phyloP scores from a whole-genome alignment of 2,329 filamentous ascomycete species.

The Penicillium sclerotigenum region DNA sequence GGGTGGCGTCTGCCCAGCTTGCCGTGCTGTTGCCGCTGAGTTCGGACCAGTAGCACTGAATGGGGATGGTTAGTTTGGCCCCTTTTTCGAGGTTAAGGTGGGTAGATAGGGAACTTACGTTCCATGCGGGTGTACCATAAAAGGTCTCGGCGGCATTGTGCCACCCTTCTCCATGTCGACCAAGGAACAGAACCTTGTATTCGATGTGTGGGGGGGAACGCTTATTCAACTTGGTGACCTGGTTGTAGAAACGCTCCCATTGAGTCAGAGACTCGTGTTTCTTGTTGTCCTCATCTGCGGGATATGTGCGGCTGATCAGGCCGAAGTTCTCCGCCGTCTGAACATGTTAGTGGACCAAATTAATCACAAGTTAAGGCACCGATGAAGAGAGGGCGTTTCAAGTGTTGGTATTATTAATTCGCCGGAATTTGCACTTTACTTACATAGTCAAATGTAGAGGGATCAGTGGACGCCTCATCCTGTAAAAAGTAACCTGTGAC shows the following conservation, averaged over 20 bases:
- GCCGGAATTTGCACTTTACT: background rate
- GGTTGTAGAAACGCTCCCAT: conserved; percentile 55
- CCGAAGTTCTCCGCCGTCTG: conserved; percentile 47
- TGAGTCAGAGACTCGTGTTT: conserved; percentile 43
- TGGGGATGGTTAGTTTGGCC: background rate
- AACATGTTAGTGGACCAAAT: background rate
- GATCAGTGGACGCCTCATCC: conserved; percentile 46
- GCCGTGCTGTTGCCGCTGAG: conserved; percentile 54
- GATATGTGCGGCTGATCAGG: conserved; percentile 48
- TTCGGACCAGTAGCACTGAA: conserved; percentile 56
- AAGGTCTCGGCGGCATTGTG: conserved; percentile 59
- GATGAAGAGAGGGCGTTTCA: background rate
- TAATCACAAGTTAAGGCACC: background rate
- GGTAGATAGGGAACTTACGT: conserved; percentile 45
- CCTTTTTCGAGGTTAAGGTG: background rate
- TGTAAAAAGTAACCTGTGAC: conserved; percentile 51
- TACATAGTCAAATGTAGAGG: conserved; percentile 49
- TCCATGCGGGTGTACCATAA: conserved; percentile 60
- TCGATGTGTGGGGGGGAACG: conserved; percentile 40
- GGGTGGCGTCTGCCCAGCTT: conserved; percentile 56
- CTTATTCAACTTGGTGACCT: conserved; percentile 48
- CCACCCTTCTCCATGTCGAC: conserved; percentile 59
- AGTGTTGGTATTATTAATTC: background rate
- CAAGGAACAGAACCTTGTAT: conserved; percentile 58
- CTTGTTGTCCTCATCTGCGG: conserved; percentile 32